Evolutionary conservation across 495 filamentous ascomycete species (phyloP), one percentile per base, ranked within the genome.

Genomic region (Pseudomonodictys pantanalensis): DNA sequence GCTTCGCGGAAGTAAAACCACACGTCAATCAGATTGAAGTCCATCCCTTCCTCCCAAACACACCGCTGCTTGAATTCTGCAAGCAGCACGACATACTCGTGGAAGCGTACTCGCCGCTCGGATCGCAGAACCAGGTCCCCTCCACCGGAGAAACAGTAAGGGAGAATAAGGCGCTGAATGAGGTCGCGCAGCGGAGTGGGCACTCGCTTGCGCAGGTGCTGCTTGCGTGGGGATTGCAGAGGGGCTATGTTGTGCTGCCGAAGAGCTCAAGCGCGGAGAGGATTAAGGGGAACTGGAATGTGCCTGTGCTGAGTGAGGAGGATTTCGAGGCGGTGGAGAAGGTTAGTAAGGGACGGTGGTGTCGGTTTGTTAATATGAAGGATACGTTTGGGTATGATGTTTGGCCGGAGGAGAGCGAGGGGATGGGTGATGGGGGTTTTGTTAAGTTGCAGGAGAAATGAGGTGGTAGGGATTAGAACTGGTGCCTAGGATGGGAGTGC

Each of bases 361-460:
- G 76, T 54, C 80, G 87, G 53, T 90, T 91, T 69, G 86, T 91
- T 38, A 89, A 91, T 72, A 90, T 90, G 86, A 90, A 87, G 76
- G 85, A 90, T 52, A 81, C 78, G 49, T 83, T 84, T 67, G 82
- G 78, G 12, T 83, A 80, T 30, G 53, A 69, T 49, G 67, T 65
- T 10, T 69, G 67, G 67, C 32, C 60, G 2, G 64, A 62, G 4
- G 67, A 67, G 52, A 52, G 39, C 23, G 1, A 54, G 15, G 33
- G 42, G n/a, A n/a, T n/a, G n/a, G n/a, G n/a, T n/a, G n/a, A n/a
- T n/a, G n/a, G n/a, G 9, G 56, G 48, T 8, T 30, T 33, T 23
- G 28, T 46, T 25, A 17, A 56, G 39, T 54, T 41, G 24, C 25
- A 54, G 7, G 11, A 26, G 17, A 10, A 6, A 22, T 5, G 29